Base-by-base conservation (phyloP, 108 stramenopile species). In the Discostella stelligeroides region DNA sequence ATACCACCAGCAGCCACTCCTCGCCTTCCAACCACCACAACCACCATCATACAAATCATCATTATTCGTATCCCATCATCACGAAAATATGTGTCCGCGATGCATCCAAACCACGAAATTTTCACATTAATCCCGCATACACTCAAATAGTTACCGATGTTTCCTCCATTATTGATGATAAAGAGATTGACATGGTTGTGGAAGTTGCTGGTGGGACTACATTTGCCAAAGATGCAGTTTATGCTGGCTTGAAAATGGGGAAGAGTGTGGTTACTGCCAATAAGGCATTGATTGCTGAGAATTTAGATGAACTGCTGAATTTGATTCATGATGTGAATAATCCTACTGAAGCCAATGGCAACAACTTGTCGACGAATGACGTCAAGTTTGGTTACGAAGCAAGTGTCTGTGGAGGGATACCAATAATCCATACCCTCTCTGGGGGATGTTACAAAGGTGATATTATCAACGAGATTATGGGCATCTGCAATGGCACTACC, bases 81-180 rank as follows among this genome's bases (percentile, higher is more conserved):
- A 83, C 81, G 38, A 96, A 96, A 79, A 85, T 97, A 46, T 96
- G 93, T 60, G 94, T 97, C 46, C 79, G 90, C 25, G 84, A 88
- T 63, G 56, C 84, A 17, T 34, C 46, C 68, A 97, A 95, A 59
- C 70, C 78, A 13, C 79, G 96, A 8, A 74, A 79, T 68, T 97
- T 94, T 76, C 69, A 80, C 54, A 76, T 95, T 64, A 89, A 89
- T 60, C 29, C 66, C 9, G 34, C 54, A 0, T 25, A 40, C 10
- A 85, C 87, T 18, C 30, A 71, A 27, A 40, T 95, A n/a, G 84
- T 82, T 10, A 84, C 86, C 24, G 82, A 89, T 72, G 43, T 87
- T 28, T 62, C 85, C 10, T 84, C 73, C n/a, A 85, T 94, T 51
- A 18, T 90, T 10, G 40, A 86, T 39, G 88, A 91, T 69, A 41